Base-by-base conservation (phyloP, 257 asterid genomes). In the Paulownia fortunei region DNA sequence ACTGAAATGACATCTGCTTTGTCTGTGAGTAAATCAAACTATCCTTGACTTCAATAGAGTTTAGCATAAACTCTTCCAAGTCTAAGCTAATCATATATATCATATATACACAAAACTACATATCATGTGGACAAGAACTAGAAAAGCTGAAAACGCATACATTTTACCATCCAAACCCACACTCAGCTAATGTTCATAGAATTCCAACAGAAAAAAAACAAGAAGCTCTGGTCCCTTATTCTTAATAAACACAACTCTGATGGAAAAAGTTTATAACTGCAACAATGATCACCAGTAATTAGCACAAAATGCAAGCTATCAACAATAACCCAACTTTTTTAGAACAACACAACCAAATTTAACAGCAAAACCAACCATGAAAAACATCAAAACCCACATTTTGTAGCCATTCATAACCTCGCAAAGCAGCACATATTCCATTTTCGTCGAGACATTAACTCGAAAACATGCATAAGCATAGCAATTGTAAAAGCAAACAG, bases 371-470 rank as follows among this genome's bases (percentile, higher is more conserved):
- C 7, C 58, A 18, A 34, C 37, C 49, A 30, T 8, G 37, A 54
- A 76, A 32, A 9, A 30, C 13, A 59, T 24, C 13, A 15, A 12
- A 41, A 42, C 59, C 42, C 15, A 41, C 15, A 73, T 21, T 21
- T 37, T 39, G 7, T 42, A 0, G 34, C 71, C n/a, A 46, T 42
- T 11, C 61, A 32, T n/a, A 61, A 49, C 15, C 66, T 32, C 18
- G 3, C 8, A 51, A 24, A 66, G 30, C 46, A 65, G 9, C 34
- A 37, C 13, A 76, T 21, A 39, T 39, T 30, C 61, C 12, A 59
- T 21, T 61, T 73, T 16, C 69, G 0, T 59, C 10, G 42, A 39
- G 70, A n/a, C 70, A 74, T 74, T 74, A 74, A 41, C 61, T 26
- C 78, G 30, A 23, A 54, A n/a, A 72, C 67, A 52, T 19, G 16